Conservation (phyloP, 257 asterid species). For the Lithospermum erythrorhizon region DNA sequence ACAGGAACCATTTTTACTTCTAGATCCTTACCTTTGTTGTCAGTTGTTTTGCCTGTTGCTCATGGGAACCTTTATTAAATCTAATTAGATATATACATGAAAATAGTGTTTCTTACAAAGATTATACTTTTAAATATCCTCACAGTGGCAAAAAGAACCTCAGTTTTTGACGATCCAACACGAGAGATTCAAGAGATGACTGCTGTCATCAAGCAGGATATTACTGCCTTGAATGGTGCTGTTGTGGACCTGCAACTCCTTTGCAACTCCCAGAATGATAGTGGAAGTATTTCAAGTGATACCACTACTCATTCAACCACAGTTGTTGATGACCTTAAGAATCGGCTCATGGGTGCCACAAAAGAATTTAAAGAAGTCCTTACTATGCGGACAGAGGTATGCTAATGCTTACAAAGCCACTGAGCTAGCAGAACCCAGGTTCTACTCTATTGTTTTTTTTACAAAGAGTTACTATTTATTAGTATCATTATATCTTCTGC, state of each 20-base stretch:
- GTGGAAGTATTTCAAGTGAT: conserved; percentile 49
- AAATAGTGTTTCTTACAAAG: not conserved
- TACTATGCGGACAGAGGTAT: conserved; percentile 90
- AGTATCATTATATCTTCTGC: conserved; percentile 13
- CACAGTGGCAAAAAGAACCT: conserved; percentile 89
- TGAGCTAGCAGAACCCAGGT: conserved; percentile 6
- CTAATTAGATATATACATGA: not conserved
- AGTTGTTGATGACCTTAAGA: conserved; percentile 90
- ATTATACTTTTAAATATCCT: conserved; percentile 7
- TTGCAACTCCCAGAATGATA: conserved; percentile 52
- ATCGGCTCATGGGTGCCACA: conserved; percentile 77
- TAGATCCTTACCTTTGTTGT: too few species aligned
- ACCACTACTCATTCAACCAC: conserved; percentile 79
- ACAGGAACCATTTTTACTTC: too few species aligned
- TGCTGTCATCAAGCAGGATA: conserved; percentile 87
- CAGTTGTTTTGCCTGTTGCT: not conserved
- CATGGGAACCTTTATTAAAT: not conserved
- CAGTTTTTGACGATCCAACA: conserved; percentile 89
- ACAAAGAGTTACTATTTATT: not conserved
- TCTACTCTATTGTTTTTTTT: not conserved
- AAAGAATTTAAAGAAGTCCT: conserved; percentile 93
- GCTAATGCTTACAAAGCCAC: conserved; percentile 7
- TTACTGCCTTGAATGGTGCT: conserved; percentile 81
- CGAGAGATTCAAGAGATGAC: conserved; percentile 90
- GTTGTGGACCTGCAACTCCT: conserved; percentile 82